Percentiles rank a stretch among this genome's conserved stretches.
These are phyloP conservation scores for Phytophthora colocasiae DNA, from an alignment of 352 stramenopile species.

Conservation along the genomic window DNA sequence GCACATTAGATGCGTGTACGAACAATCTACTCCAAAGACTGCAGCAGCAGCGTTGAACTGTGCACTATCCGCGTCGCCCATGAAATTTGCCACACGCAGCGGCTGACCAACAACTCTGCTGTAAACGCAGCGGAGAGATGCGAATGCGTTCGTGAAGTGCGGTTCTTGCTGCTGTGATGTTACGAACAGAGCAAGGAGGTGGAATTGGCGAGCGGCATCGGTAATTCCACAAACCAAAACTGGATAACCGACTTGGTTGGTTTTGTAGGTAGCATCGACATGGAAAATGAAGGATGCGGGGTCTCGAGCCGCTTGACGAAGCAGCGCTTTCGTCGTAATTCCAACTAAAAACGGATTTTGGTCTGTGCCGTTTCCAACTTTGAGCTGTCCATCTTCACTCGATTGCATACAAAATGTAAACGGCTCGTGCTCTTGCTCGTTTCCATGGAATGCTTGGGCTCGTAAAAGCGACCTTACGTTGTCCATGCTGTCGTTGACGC, in stretches of 20 bases:
- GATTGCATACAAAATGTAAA: neutral
- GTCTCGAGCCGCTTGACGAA: neutral
- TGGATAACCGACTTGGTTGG: constrained; percentile 18
- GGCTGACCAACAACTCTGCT: neutral
- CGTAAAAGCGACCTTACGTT: neutral
- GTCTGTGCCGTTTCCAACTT: neutral
- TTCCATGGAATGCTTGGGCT: neutral
- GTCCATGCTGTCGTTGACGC: neutral
- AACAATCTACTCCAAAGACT: constrained; percentile 1
- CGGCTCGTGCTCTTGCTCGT: neutral
- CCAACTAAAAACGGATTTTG: constrained; percentile 2
- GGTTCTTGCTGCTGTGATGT: constrained; percentile 2
- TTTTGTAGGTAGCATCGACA: constrained; percentile 30
- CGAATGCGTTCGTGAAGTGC: neutral
- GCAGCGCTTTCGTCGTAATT: neutral
- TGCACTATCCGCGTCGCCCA: constrained; percentile 19
- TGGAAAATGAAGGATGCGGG: constrained; percentile 11
- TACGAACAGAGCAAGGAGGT: constrained; percentile 23
- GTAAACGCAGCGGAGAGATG: neutral
- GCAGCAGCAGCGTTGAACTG: constrained; percentile 12
- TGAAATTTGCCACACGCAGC: constrained; percentile 10
- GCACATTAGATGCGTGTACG: constrained; percentile 21
- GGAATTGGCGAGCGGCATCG: constrained; percentile 14
- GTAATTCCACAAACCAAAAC: constrained; percentile 18
- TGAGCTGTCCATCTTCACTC: neutral